These are phyloP conservation scores for Xylaria curta DNA, from an alignment of 495 filamentous ascomycete species.

Conservation along the genomic window DNA sequence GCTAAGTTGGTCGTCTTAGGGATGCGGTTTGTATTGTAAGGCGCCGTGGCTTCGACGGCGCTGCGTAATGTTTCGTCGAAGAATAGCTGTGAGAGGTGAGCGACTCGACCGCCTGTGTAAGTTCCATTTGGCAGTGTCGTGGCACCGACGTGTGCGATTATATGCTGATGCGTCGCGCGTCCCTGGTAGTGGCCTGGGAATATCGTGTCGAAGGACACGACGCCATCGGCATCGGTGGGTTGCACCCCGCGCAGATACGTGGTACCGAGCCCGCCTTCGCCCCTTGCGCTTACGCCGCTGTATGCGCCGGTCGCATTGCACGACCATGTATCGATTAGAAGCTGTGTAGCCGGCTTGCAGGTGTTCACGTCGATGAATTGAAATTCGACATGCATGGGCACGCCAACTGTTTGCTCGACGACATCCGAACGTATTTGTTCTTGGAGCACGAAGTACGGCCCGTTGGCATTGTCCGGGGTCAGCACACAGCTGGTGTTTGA, in stretches of 20 bases:
- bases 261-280: constrained; percentile 47
- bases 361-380: constrained; percentile 63
- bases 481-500: constrained; percentile 46
- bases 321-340: constrained; percentile 64
- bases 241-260: constrained; percentile 61
- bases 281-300: constrained; percentile 47
- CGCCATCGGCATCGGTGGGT: constrained; percentile 59
- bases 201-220: constrained; percentile 61
- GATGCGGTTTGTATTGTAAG: constrained; percentile 60
- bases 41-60: constrained; percentile 58
- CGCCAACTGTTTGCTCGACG: constrained; percentile 53
- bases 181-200: constrained; percentile 68
- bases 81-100: constrained; percentile 64
- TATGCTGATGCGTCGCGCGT: constrained; percentile 65
- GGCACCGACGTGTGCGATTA: constrained; percentile 56
- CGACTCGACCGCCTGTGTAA: constrained; percentile 53
- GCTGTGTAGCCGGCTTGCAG: constrained; percentile 57
- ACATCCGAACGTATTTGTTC: constrained; percentile 61
- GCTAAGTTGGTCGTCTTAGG: constrained; percentile 51
- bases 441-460: constrained; percentile 50
- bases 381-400: constrained; percentile 59
- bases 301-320: constrained; percentile 66
- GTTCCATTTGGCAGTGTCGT: constrained; percentile 50
- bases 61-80: constrained; percentile 59
- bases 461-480: constrained; percentile 48